A percentile compares a stretch with the other conserved stretches of the same genome.
phyloP scores from a whole-genome alignment of 2,329 filamentous ascomycete species.

The Chaetomium globosum region DNA sequence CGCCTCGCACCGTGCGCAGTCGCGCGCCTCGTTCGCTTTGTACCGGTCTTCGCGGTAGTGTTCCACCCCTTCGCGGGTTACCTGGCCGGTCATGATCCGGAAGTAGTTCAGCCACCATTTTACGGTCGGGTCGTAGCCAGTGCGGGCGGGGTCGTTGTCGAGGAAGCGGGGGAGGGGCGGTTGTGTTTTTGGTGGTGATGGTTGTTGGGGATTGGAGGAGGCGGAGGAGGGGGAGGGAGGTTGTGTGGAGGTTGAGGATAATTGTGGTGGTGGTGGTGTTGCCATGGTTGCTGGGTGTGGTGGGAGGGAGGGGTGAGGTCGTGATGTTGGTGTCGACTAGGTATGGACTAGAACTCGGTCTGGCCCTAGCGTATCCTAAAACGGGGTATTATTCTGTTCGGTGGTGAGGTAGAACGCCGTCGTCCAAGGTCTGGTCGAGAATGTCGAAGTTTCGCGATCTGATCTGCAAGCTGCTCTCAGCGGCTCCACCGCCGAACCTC shows the following conservation, averaged over 20 bases:
- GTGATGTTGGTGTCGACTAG: not conserved
- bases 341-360: not conserved
- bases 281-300: slow-evolving; percentile 7
- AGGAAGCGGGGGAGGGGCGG: slow-evolving; percentile 43
- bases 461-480: slow-evolving; percentile 14
- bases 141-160: slow-evolving; percentile 62
- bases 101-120: slow-evolving; percentile 83
- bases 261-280: slow-evolving; percentile 15
- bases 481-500: not conserved
- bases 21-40: slow-evolving; percentile 70
- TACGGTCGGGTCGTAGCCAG: slow-evolving; percentile 64
- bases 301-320: not conserved
- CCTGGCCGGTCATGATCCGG: slow-evolving; percentile 72
- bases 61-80: slow-evolving; percentile 68
- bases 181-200: slow-evolving; percentile 15
- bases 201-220: slow-evolving; percentile 12
- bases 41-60: slow-evolving; percentile 80
- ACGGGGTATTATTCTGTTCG: not conserved
- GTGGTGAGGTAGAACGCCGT: not conserved
- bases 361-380: not conserved
- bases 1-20: slow-evolving; percentile 80
- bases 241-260: slow-evolving; percentile 1
- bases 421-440: not conserved
- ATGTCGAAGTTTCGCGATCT: slow-evolving; percentile 20
- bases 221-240: slow-evolving; percentile 11